These are phyloP conservation scores for Euphorbia peplus DNA, from an alignment of 345 rosid species.

Conservation along the genomic window DNA sequence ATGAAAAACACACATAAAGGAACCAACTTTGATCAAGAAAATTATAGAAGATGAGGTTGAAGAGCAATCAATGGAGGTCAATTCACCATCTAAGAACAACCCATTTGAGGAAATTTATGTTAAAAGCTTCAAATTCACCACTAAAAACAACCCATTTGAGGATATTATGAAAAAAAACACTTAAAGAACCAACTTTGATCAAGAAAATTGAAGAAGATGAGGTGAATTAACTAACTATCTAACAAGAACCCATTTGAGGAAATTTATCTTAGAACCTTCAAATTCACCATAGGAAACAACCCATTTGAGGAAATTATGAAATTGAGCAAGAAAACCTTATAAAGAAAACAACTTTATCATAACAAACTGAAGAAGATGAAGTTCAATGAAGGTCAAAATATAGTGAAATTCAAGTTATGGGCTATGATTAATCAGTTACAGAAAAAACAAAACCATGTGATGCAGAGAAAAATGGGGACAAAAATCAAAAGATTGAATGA, in stretches of 20 bases:
- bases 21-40: neutral
- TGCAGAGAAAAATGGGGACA: neutral
- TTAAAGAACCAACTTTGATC: neutral
- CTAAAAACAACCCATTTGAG: neutral
- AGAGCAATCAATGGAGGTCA: neutral
- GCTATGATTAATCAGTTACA: conserved; percentile 6
- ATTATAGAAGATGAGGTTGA: neutral
- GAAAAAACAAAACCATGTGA: conserved; percentile 9
- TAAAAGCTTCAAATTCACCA: neutral
- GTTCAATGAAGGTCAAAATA: too few species aligned
- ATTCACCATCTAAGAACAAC: conserved; percentile 2
- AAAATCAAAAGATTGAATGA: neutral
- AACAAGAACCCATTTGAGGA: too few species aligned
- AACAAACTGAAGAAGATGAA: too few species aligned
- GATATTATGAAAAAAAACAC: neutral
- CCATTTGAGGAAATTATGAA: neutral
- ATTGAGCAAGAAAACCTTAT: too few species aligned
- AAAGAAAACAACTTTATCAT: too few species aligned
- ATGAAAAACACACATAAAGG: neutral
- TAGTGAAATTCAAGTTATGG: conserved; percentile 5
- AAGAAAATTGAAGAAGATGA: neutral
- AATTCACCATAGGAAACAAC: conserved; percentile 5
- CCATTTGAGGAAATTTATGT: neutral
- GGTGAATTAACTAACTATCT: conserved; percentile 1
- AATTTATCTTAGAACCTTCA: neutral